Base-by-base conservation (phyloP, 1,284 basidiomycete species). In the Ganoderma lingzhi region DNA sequence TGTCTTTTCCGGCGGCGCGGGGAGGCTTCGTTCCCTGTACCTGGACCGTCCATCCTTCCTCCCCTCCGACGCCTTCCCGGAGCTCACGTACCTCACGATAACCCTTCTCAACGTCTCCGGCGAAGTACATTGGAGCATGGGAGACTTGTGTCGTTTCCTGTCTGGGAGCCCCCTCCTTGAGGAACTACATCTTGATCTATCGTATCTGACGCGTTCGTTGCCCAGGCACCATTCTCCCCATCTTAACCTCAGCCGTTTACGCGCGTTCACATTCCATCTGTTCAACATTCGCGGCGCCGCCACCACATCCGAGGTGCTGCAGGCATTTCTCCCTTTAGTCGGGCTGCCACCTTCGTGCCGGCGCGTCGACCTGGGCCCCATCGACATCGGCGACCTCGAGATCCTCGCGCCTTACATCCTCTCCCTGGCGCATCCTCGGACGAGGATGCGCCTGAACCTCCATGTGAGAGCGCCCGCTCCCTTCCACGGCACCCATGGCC, bases 41-140 rank as follows among this genome's bases (percentile, higher is more conserved):
- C 48, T 51, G 23, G 48, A 51, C n/a, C n/a, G 48, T 17, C 48
- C 48, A 51, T 51, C n/a, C 17, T 51, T 51, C 48, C 48, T 51
- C 9, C 48, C 48, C n/a, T 51, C 48, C 10, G 17, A 28, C 48
- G 10, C 23, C 48, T 51, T 51, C n/a, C 48, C 48, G 10, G 6
- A 12, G 10, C 48, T 51, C n/a, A 51, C 48, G 6, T 28, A 51
- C n/a, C 48, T 51, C n/a, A 28, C 48, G 9, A 51, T 51, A 51
- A 23, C 17, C 48, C 48, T 51, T 23, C 12, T 12, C 48, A 28
- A 51, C 48, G 42, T 44, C 42, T 51, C 23, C 48, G 9, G 10
- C 23, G 48, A 51, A 3, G 48, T 51, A 2, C 48, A 51, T 23
- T 51, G 48, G 48, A 23, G 48, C n/a, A 51, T 51, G 23, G 48